Base-by-base conservation (phyloP, 108 stramenopile species). In the Aurantiochytrium sp. region DNA sequence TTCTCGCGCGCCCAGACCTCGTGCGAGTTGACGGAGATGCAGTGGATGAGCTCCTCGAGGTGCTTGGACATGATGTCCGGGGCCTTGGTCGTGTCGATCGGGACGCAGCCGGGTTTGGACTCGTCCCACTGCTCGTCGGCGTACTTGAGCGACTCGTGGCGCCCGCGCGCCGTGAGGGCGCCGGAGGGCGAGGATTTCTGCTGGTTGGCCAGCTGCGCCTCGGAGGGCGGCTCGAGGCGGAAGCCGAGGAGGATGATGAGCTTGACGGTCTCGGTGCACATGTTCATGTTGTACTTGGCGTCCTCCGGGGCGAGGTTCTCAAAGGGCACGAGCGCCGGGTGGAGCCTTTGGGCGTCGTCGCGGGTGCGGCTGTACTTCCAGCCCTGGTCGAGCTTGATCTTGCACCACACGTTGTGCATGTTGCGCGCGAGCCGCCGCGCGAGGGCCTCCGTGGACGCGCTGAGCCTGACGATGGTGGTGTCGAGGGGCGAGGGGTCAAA, bases 1-100 rank as follows among this genome's bases (percentile, higher is more conserved):
- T 87, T 87, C 31, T 45, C 59, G 21, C 27, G 48, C 15, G 68
- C 87, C 87, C 87, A 87, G 12, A 87, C 87, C 24, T 87, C 87
- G 24, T 87, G 87, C 15, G 68, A 69, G 39, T 87, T 87, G 21
- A 32, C 31, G 1, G 87, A 31, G 34, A 87, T 52, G 37, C 37
- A 55, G 12, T 37, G 36, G 10, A 87, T 39, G 15, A 87, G 87
- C 5, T 59, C 68, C 21, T 45, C 27, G 21, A 87, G 50, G 45
- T 87, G 42, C 1, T 48, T 41, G 24, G 73, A 48, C 6, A 81
- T 6, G 19, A 24, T 81, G 24, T 27, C 30, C 24, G 59, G 34
- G 1, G 34, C 59, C 24, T 81, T 81, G 36, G n/a, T 81, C n/a
- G 73, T 81, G 45, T 81, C 73, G 27, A 81, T 81, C 21, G 73